Base-by-base conservation (phyloP, 768 basidiomycete species). In the Wakefieldia striispora region DNA sequence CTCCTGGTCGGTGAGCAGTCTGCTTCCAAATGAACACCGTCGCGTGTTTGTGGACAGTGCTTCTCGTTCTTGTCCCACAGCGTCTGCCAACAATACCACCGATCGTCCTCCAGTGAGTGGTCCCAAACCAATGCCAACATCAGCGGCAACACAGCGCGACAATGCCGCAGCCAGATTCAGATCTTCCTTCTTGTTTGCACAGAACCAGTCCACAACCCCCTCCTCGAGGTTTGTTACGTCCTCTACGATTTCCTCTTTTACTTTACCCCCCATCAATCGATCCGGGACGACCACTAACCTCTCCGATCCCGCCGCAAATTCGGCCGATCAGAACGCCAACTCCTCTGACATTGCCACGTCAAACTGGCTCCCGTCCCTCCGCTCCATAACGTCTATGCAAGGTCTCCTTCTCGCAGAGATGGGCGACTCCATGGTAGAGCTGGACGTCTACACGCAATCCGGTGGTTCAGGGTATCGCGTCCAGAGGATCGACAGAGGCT, bases 321-420 rank as follows among this genome's bases (percentile, higher is more conserved):
- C 35, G 0, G 1, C 37, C 49, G 44, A 38, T 48, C 55, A 50
- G 36, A 39, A 46, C 14, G 7, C 39, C 46, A 45, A 21, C 20
- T 33, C 50, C 23, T 52, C 51, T 8, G 55, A 51, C 37, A 4
- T 41, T 17, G 17, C 33, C 45, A 5, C 37, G 3, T 40, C 54
- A 36, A 50, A 21, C 51, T 56, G 62, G 56, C 20, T 56, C 49
- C 70, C 65, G 11, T 53, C 58, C 23, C 54, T 72, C 40, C 63
- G 69, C 21, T 75, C 74, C 33, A 50, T 56, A 34, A 59, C 66
- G 7, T 69, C 73, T 40, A 80, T 81, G 77, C 65, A 65, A 24
- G 80, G 76, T 31, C 69, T 80, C 4, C 61, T 74, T 33, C 67
- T 67, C 17, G 80, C 77, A 13, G 79, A 81, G 58, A 60, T 64